phyloP scores from a whole-genome alignment of 139 green algal species.

The Chlamydomonas sp. region DNA sequence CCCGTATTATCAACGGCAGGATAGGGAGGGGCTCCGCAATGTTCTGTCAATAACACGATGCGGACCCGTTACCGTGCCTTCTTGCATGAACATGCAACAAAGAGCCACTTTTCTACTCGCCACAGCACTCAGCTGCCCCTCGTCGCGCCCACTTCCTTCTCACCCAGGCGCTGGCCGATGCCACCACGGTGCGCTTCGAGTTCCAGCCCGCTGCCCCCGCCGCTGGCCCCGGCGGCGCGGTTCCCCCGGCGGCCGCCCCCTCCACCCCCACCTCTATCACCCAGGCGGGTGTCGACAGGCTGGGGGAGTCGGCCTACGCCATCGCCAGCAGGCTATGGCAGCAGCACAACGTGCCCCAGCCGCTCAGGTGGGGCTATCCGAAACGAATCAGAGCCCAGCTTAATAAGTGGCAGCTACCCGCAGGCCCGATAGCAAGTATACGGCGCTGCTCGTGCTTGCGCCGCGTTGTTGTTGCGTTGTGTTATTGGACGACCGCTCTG shows the following conservation, averaged over 20 bases:
- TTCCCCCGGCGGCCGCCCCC: neutral
- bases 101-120: neutral
- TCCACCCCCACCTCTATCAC: neutral
- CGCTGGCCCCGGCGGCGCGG: neutral
- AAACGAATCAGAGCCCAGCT: no score
- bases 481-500: no score
- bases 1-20: neutral
- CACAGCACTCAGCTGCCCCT: neutral
- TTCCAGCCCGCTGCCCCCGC: constrained; percentile 51
- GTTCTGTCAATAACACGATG: no score
- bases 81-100: no score
- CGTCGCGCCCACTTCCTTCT: neutral
- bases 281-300: constrained; percentile 54
- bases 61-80: no score
- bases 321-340: constrained; percentile 74
- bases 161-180: constrained; percentile 51
- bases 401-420: no score
- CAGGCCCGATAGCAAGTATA: no score
- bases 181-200: constrained; percentile 75
- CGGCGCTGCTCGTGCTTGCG: no score
- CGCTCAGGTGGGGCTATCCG: constrained; percentile 59
- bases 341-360: constrained; percentile 67
- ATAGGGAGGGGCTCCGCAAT: neutral
- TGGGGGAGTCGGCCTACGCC: constrained; percentile 61
- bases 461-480: no score